These are phyloP conservation scores for Ophiostoma ulmi DNA, from an alignment of 2,329 filamentous ascomycete species.

Conservation along the genomic window DNA sequence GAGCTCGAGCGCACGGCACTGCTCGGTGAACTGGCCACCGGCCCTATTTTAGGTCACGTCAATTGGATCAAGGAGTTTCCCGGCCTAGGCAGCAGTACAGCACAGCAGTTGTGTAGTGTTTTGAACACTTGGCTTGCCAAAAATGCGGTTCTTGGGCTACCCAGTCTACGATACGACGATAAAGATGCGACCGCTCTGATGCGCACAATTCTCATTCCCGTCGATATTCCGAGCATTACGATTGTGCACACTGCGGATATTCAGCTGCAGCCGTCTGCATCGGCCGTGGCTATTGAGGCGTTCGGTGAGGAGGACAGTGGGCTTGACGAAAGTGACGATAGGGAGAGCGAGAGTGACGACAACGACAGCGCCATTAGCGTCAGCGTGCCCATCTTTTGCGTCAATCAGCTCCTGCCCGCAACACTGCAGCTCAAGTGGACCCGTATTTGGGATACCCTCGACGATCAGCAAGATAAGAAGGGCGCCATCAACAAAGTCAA, in stretches of 20 bases:
- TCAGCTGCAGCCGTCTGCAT: conserved; percentile 41
- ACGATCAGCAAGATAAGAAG: conserved; percentile 21
- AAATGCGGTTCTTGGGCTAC: neutral
- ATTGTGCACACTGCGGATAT: conserved; percentile 77
- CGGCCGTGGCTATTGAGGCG: conserved; percentile 30
- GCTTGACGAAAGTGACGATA: neutral
- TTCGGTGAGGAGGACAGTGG: conserved; percentile 20
- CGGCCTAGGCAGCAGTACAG: conserved; percentile 40
- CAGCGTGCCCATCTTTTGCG: conserved; percentile 42
- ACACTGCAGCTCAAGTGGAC: conserved; percentile 60
- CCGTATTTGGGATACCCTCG: conserved; percentile 53
- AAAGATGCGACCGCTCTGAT: conserved; percentile 34
- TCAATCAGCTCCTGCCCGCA: conserved; percentile 62
- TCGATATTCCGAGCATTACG: conserved; percentile 78
- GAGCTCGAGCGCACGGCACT: conserved; percentile 55
- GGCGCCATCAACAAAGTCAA: conserved; percentile 31
- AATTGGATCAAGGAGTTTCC: conserved; percentile 48
- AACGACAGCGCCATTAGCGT: neutral
- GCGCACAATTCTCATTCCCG: conserved; percentile 74
- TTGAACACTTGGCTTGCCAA: conserved; percentile 38
- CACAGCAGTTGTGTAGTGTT: conserved; percentile 34
- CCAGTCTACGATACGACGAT: neutral
- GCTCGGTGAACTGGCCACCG: conserved; percentile 47
- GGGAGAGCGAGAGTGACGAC: neutral
- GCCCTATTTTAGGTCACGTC: conserved; percentile 40